phyloP scores from a whole-genome alignment of 139 green algal species.

The Coccomyxa sp. region DNA sequence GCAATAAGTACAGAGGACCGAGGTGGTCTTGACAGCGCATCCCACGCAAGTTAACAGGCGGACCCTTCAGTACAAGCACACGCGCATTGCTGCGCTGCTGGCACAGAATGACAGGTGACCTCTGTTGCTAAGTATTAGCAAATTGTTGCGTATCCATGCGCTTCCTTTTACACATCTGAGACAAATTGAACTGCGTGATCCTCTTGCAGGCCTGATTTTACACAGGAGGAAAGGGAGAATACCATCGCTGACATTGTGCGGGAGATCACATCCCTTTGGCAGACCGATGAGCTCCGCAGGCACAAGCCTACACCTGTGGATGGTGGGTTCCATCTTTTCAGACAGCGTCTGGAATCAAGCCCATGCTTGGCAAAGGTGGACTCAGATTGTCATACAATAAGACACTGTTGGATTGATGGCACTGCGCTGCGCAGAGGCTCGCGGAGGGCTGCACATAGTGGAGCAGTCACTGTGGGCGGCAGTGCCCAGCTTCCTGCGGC shows the following conservation, averaged over 20 bases:
- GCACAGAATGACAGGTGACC: conserved; percentile 63
- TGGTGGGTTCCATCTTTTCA: conserved; percentile 29
- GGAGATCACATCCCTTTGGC: conserved; percentile 84
- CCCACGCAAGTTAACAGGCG: conserved; percentile 90
- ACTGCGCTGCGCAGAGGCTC: conserved; percentile 65
- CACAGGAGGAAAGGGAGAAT: conserved; percentile 47
- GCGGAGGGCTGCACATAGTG: conserved; percentile 89
- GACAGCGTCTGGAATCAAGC: neutral
- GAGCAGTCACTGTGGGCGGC: conserved; percentile 88
- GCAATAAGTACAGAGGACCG: conserved; percentile 34
- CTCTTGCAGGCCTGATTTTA: conserved; percentile 47
- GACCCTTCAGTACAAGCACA: conserved; percentile 90
- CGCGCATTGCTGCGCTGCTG: conserved; percentile 72
- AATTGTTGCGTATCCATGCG: neutral
- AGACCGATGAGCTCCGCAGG: conserved; percentile 92
- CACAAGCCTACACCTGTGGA: conserved; percentile 86
- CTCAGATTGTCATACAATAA: neutral
- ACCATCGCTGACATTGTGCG: conserved; percentile 62
- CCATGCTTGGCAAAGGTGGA: neutral
- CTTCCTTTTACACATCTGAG: too few species aligned
- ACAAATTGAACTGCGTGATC: too few species aligned
- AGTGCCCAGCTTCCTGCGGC: conserved; percentile 77
- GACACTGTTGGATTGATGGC: neutral
- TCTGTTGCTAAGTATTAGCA: neutral
- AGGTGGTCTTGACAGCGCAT: conserved; percentile 91